Percentiles rank a stretch among this genome's conserved stretches.
Evolutionary conservation across 2,329 filamentous ascomycete genomes (phyloP).

Genomic region (Exophiala oligosperma): DNA sequence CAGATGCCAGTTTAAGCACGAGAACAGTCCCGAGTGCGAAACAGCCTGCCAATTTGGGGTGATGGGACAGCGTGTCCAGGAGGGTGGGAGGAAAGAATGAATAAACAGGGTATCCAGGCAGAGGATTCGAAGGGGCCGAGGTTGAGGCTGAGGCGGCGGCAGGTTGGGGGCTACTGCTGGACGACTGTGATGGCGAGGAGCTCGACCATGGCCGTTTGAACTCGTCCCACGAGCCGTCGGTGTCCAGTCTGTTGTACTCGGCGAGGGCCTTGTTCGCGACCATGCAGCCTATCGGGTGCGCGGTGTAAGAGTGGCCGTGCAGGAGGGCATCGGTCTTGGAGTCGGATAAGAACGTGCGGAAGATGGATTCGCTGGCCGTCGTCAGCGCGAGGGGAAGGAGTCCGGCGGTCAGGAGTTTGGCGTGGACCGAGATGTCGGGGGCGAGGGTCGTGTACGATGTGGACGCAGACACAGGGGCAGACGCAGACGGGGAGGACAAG

Average conservation of each 20-base stretch:
- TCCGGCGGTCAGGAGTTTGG: conserved; percentile 80
- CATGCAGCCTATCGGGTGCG: conserved; percentile 76
- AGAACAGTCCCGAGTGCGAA: conserved; percentile 76
- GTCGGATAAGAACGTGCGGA: conserved; percentile 66
- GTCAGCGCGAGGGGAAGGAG: conserved; percentile 76
- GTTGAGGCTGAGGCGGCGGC: background rate
- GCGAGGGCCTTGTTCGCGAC: conserved; percentile 69
- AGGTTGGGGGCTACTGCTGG: background rate
- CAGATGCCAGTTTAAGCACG: conserved; percentile 59
- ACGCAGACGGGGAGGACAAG: conserved; percentile 41
- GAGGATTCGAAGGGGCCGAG: background rate
- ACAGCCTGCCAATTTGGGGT: conserved; percentile 59
- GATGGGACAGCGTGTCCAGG: conserved; percentile 59
- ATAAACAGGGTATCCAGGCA: conserved; percentile 49
- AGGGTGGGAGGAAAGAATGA: conserved; percentile 69
- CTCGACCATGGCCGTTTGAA: conserved; percentile 53
- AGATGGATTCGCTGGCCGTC: conserved; percentile 71
- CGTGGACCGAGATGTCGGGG: conserved; percentile 77
- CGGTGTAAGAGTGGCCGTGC: conserved; percentile 86
- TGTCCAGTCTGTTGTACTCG: conserved; percentile 61
- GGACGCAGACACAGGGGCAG: background rate
- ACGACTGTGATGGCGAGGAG: background rate
- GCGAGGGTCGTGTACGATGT: conserved; percentile 44
- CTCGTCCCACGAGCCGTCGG: conserved; percentile 56
- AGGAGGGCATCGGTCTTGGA: conserved; percentile 78